Percentiles rank a stretch among this genome's conserved stretches.
Conservation (phyloP, 768 basidiomycete genomes). For the Hypsizygus marmoreus region DNA sequence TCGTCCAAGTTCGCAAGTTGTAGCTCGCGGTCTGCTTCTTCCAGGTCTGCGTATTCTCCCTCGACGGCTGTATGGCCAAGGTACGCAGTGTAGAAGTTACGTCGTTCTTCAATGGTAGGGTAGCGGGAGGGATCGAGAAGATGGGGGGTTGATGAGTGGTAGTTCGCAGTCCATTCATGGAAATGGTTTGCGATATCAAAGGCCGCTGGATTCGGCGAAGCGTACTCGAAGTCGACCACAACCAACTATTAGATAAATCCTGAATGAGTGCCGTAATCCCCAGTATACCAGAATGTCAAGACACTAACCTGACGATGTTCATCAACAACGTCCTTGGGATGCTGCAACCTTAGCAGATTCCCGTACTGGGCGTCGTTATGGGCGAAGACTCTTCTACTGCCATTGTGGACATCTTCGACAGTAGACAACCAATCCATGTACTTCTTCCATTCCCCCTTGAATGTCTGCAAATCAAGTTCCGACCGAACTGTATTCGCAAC, state of each 20-base stretch:
- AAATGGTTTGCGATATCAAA: slow-evolving; percentile 98
- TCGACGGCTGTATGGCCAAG: slow-evolving; percentile 51
- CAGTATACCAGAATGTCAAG: slow-evolving; percentile 2
- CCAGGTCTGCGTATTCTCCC: slow-evolving; percentile 30
- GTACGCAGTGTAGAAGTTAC: slow-evolving; percentile 87
- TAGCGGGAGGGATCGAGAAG: slow-evolving; percentile 64
- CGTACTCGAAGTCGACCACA: slow-evolving; percentile 98
- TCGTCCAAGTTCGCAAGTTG: slow-evolving; percentile 64
- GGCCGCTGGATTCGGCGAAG: slow-evolving; percentile 86
- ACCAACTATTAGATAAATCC: slow-evolving; percentile 60
- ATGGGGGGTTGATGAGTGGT: slow-evolving; percentile 72
- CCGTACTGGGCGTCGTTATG: slow-evolving; percentile 98
- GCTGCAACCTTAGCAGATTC: slow-evolving; percentile 78
- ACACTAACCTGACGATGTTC: slow-evolving; percentile 74
- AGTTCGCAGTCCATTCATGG: slow-evolving; percentile 95
- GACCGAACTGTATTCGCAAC: slow-evolving; percentile 46
- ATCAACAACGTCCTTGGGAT: slow-evolving; percentile 53
- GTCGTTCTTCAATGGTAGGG: slow-evolving; percentile 71
- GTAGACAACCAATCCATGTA: slow-evolving; percentile 73
- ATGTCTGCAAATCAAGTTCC: slow-evolving; percentile 64
- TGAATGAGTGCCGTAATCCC: slow-evolving; percentile 5
- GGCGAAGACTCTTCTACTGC: slow-evolving; percentile 72
- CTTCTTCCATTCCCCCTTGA: slow-evolving; percentile 62
- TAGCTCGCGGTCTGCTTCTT: slow-evolving; percentile 38
- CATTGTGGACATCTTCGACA: slow-evolving; percentile 57